These are phyloP conservation scores for Aspergillus carbonarius DNA, from an alignment of 2,329 filamentous ascomycete genomes.

Conservation along the genomic window DNA sequence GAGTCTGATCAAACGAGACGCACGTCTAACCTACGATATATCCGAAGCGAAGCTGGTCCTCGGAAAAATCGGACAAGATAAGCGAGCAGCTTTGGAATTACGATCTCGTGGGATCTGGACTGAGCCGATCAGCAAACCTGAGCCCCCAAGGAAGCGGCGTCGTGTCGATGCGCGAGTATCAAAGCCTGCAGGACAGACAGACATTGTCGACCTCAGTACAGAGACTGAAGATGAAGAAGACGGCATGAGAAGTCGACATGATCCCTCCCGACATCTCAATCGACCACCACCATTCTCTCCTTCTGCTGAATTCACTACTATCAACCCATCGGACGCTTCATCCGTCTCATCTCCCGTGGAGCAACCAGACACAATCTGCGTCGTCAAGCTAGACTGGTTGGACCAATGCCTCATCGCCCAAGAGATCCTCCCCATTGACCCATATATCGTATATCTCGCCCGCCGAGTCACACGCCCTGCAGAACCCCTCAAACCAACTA, in stretches of 20 bases:
- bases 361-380: constrained; percentile 41
- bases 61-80: constrained; percentile 67
- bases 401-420: constrained; percentile 47
- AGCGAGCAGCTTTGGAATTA: constrained; percentile 75
- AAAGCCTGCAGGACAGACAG: constrained; percentile 1
- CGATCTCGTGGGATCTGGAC: constrained; percentile 62
- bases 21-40: constrained; percentile 68
- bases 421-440: constrained; percentile 45
- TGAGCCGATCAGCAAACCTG: constrained; percentile 30
- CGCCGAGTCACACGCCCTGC: constrained; percentile 33
- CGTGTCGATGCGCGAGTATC: constrained; percentile 14
- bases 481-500: not conserved
- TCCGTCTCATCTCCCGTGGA: not conserved
- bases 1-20: constrained; percentile 55
- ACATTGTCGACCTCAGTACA: constrained; percentile 30
- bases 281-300: not conserved
- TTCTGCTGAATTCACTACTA: not conserved
- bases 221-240: constrained; percentile 33
- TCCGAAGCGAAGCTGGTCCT: constrained; percentile 72
- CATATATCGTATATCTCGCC: constrained; percentile 55
- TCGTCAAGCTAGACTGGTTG: constrained; percentile 58
- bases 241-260: constrained; percentile 15
- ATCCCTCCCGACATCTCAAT: constrained; percentile 10
- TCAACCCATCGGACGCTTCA: not conserved
- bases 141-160: constrained; percentile 30